Percentiles rank a stretch among this genome's conserved stretches.
phyloP scores from a whole-genome alignment of 352 stramenopile species.

The Plasmopara muralis region DNA sequence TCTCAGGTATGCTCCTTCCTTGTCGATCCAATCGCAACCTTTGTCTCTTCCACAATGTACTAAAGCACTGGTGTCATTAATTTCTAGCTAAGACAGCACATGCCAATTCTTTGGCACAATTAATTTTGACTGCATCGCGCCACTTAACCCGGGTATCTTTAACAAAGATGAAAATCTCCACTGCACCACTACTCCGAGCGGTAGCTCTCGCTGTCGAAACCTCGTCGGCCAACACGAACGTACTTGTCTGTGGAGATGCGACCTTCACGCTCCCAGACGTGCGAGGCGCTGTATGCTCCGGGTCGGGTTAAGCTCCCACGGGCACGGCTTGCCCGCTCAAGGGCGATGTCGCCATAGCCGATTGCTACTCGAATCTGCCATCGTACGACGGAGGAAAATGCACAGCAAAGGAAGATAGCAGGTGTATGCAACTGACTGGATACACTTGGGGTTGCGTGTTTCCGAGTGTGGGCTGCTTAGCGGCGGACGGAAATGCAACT shows the following conservation, averaged over 20 bases:
- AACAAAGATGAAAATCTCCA: background rate
- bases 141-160: background rate
- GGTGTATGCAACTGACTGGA: slow-evolving; percentile 34
- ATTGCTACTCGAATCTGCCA: slow-evolving; percentile 41
- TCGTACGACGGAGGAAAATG: slow-evolving; percentile 36
- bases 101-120: background rate
- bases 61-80: background rate
- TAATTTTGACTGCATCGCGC: too few species aligned
- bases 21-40: too few species aligned
- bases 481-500: too few species aligned
- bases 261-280: slow-evolving; percentile 34
- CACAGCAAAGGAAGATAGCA: slow-evolving; percentile 27
- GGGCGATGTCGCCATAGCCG: slow-evolving; percentile 30
- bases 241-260: slow-evolving; percentile 38
- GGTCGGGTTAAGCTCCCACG: slow-evolving; percentile 26
- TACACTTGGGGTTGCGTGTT: slow-evolving; percentile 36
- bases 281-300: slow-evolving; percentile 45
- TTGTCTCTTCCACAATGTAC: too few species aligned
- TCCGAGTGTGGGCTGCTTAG: slow-evolving; percentile 23
- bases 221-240: slow-evolving; percentile 21
- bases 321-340: slow-evolving; percentile 45
- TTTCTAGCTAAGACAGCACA: background rate
- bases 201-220: slow-evolving; percentile 11
- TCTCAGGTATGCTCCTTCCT: too few species aligned
- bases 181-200: slow-evolving; percentile 17